Conservation (phyloP, 2,329 filamentous ascomycete species). For the Talaromyces rugulosus region DNA sequence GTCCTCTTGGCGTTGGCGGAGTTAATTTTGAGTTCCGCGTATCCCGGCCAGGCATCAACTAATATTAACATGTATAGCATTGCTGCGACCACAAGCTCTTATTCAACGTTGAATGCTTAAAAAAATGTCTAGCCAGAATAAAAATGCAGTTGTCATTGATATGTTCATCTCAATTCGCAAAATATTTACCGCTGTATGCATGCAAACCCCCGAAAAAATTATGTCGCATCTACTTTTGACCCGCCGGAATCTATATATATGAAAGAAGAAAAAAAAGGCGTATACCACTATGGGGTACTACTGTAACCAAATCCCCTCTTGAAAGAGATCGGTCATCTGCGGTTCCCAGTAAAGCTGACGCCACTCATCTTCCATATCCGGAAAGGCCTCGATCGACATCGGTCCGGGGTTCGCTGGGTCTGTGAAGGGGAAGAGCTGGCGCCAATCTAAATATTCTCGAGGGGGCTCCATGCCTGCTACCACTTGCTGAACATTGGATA, state of each 20-base stretch:
- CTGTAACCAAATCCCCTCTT: conserved; percentile 39
- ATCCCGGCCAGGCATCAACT: no score
- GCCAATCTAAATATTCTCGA: conserved; percentile 37
- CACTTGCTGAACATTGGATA: conserved; percentile 20
- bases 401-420: conserved; percentile 35
- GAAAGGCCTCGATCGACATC: conserved; percentile 34
- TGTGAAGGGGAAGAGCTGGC: conserved; percentile 38
- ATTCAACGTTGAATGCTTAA: no score
- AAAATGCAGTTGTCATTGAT: background rate
- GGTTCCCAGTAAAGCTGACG: conserved; percentile 43
- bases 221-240: background rate
- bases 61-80: no score
- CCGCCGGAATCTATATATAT: background rate
- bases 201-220: background rate
- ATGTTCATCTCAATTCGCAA: background rate
- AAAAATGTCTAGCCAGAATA: no score
- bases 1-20: no score
- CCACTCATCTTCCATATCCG: conserved; percentile 42
- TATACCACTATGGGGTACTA: background rate
- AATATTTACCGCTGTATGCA: background rate
- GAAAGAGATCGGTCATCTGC: conserved; percentile 38
- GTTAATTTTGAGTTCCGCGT: no score
- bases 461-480: conserved; percentile 30
- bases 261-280: background rate
- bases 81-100: no score